Evolutionary conservation across 495 filamentous ascomycete species (phyloP).

Genomic region (Penicillium herquei): DNA sequence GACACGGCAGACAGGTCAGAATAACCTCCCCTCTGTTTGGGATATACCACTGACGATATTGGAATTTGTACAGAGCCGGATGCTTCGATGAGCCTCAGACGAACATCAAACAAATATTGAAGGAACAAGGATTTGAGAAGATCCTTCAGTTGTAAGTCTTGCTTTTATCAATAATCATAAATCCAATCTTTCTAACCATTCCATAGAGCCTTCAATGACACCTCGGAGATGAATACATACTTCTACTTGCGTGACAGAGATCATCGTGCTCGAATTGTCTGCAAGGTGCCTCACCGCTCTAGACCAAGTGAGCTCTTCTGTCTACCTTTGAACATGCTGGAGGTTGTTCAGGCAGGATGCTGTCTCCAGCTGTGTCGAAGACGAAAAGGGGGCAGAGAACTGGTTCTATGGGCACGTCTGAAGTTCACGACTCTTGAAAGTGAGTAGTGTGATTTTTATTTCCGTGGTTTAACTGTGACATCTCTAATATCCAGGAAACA

Average conservation of each 20-base stretch:
- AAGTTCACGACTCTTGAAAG: conserved; percentile 59
- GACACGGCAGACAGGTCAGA: conserved; percentile 42
- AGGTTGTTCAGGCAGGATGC: conserved; percentile 50
- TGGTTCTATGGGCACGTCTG: conserved; percentile 55
- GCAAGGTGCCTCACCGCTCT: conserved; percentile 41
- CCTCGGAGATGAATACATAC: conserved; percentile 50
- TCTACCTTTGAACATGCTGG: conserved; percentile 51
- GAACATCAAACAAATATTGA: conserved; percentile 37
- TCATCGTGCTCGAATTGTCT: conserved; percentile 57
- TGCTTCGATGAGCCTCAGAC: conserved; percentile 46
- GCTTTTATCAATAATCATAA: neutral
- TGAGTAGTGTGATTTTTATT: conserved; percentile 24
- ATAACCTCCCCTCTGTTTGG: neutral
- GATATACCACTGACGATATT: neutral
- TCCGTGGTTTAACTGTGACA: neutral
- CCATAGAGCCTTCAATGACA: conserved; percentile 35
- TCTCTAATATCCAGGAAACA: conserved; percentile 14
- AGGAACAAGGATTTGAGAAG: conserved; percentile 35
- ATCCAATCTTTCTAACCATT: neutral
- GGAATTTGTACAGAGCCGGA: conserved; percentile 36
- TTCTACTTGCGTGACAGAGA: conserved; percentile 56
- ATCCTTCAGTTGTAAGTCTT: conserved; percentile 46
- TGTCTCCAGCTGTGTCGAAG: conserved; percentile 56
- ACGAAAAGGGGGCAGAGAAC: conserved; percentile 37
- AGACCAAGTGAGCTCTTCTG: conserved; percentile 44